A percentile compares a stretch with the other conserved stretches of the same genome.
Evolutionary conservation across 1,284 basidiomycete genomes (phyloP).

Genomic region (Ustilago crameri): DNA sequence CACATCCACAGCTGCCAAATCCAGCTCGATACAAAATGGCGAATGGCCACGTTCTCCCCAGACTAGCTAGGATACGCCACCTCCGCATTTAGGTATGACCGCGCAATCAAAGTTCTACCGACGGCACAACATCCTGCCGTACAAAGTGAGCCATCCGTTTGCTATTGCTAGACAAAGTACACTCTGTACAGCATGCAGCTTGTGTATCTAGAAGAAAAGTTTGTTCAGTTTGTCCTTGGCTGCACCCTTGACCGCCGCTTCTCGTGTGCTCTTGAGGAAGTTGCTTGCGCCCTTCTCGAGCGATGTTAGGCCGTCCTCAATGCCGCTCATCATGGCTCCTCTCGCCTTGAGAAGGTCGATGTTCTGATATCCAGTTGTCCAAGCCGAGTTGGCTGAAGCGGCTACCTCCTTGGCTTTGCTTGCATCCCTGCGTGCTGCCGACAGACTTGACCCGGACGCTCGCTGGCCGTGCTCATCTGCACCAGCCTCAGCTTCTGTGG

Average conservation of each 20-base stretch:
- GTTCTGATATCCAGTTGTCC: constrained; percentile 37
- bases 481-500: not conserved
- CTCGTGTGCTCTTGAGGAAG: constrained; percentile 59
- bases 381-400: constrained; percentile 26
- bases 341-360: constrained; percentile 50
- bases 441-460: constrained; percentile 9
- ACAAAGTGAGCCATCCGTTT: no score
- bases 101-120: no score
- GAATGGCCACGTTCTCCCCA: constrained; percentile 8
- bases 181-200: not conserved
- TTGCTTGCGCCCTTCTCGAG: constrained; percentile 55
- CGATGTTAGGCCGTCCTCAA: constrained; percentile 55
- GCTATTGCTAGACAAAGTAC: no score
- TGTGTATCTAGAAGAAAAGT: constrained; percentile 29
- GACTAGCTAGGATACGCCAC: not conserved
- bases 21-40: no score
- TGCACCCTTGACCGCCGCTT: constrained; percentile 56
- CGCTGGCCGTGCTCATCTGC: constrained; percentile 3
- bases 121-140: no score
- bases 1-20: constrained; percentile 7
- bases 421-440: constrained; percentile 22
- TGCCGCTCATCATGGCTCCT: constrained; percentile 54
- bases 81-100: no score
- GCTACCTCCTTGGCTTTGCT: constrained; percentile 41
- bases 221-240: constrained; percentile 57